Percentiles rank a stretch among this genome's conserved stretches.
Evolutionary conservation across 2,329 filamentous ascomycete genomes (phyloP).

Genomic region (Aspergillus hortae): DNA sequence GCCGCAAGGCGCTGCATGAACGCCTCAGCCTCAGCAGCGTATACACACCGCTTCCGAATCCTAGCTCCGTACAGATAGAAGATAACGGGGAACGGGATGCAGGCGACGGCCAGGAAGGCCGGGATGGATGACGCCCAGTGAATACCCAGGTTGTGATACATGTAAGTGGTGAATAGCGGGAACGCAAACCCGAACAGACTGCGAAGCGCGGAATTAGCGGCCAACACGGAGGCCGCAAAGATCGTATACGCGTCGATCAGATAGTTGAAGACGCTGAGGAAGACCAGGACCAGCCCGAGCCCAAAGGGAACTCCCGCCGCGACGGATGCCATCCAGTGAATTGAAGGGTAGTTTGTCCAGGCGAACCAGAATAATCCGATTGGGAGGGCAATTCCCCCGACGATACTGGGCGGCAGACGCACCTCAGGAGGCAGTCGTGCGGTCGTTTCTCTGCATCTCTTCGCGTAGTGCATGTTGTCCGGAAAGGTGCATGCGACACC

Average conservation of each 20-base stretch:
- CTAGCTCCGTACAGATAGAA: constrained; percentile 1
- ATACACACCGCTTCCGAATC: constrained; percentile 1
- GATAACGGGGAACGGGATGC: constrained; percentile 1
- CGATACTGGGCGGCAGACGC: constrained; percentile 1
- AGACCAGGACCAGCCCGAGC: background rate
- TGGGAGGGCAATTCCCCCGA: background rate
- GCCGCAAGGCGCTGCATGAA: constrained; percentile 2
- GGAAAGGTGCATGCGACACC: background rate
- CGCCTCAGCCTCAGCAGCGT: constrained; percentile 3
- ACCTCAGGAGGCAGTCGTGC: background rate
- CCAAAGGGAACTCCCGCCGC: constrained; percentile 2
- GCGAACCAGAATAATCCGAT: constrained; percentile 5
- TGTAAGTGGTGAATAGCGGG: constrained; percentile 3
- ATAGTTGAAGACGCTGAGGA: constrained; percentile 4
- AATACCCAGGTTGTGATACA: constrained; percentile 1
- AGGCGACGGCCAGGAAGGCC: constrained; percentile 1
- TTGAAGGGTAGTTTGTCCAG: constrained; percentile 2
- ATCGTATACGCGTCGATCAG: constrained; percentile 3
- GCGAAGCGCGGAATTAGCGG: constrained; percentile 3
- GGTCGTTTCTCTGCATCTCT: background rate
- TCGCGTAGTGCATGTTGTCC: constrained; percentile 2
- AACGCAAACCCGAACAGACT: constrained; percentile 1
- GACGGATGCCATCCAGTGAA: constrained; percentile 3
- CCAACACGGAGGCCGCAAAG: background rate
- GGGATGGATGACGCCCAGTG: constrained; percentile 4